These are phyloP conservation scores for Geotrichum armillariae DNA, from an alignment of 1,139 yeast species.

Conservation along the genomic window DNA sequence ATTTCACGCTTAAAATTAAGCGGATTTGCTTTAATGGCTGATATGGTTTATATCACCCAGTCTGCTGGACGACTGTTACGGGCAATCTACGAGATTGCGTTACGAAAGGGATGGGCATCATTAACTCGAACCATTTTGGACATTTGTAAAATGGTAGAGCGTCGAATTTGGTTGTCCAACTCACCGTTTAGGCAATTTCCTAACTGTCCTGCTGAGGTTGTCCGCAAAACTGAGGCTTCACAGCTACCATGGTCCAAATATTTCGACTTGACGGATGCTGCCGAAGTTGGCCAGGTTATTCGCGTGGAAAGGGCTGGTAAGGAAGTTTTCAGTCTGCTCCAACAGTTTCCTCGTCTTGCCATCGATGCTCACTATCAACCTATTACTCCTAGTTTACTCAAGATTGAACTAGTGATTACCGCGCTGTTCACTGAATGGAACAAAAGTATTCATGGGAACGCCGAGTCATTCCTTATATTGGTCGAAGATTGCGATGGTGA, in stretches of 20 bases:
- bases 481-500: constrained; percentile 90
- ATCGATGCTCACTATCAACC: constrained; percentile 71
- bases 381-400: constrained; percentile 63
- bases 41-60: constrained; percentile 90
- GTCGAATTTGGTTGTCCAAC: constrained; percentile 78
- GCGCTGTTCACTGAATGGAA: constrained; percentile 81
- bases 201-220: constrained; percentile 63
- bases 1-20: constrained; percentile 73
- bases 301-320: constrained; percentile 69
- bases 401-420: constrained; percentile 62
- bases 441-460: constrained; percentile 55
- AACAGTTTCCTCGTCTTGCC: constrained; percentile 68
- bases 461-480: constrained; percentile 65
- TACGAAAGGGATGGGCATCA: constrained; percentile 71
- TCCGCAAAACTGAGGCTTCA: constrained; percentile 75
- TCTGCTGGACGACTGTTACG: constrained; percentile 88
- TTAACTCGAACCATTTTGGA: constrained; percentile 59
- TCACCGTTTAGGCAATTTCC: constrained; percentile 86
- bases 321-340: constrained; percentile 58
- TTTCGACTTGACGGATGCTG: constrained; percentile 60
- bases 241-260: constrained; percentile 83
- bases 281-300: constrained; percentile 80
- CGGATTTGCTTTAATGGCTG: constrained; percentile 90
- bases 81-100: constrained; percentile 79
- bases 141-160: constrained; percentile 77